Conservation (phyloP, 2,329 filamentous ascomycete genomes). For the Trichophaea hybrida region DNA sequence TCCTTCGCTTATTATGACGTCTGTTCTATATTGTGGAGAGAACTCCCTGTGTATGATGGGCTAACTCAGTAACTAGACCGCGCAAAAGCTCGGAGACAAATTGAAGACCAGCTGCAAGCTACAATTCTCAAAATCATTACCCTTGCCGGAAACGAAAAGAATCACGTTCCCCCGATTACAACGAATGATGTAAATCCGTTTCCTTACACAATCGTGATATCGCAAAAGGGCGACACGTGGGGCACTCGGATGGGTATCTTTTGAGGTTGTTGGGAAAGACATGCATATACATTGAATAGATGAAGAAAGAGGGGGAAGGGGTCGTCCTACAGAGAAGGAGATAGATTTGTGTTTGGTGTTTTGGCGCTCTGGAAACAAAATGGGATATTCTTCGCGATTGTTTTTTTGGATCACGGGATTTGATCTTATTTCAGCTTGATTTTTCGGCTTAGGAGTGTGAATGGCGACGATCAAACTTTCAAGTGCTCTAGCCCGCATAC, state of each 20-base stretch:
- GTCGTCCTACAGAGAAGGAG: not conserved
- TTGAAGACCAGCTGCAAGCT: constrained; percentile 77
- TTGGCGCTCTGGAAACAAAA: not conserved
- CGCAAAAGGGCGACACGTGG: constrained; percentile 69
- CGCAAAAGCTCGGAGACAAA: constrained; percentile 70
- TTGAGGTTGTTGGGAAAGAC: constrained; percentile 8
- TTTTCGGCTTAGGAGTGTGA: not conserved
- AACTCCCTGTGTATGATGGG: not conserved
- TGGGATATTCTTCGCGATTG: not conserved
- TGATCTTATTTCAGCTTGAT: not conserved
- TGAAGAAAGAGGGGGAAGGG: not conserved
- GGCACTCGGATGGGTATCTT: constrained; percentile 65
- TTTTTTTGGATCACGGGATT: not conserved
- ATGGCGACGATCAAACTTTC: not conserved
- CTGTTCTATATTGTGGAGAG: constrained; percentile 2
- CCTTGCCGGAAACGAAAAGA: constrained; percentile 75
- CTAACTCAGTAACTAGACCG: constrained; percentile 47
- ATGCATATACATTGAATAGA: not conserved
- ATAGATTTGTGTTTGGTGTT: not conserved
- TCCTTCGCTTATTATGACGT: not conserved
- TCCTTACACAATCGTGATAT: constrained; percentile 81
- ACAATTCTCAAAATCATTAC: constrained; percentile 81
- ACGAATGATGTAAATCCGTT: constrained; percentile 86
- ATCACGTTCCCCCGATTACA: constrained; percentile 93
- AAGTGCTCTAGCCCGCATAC: too few species aligned